These are phyloP conservation scores for Eutypella sp. DNA, from an alignment of 2,329 filamentous ascomycete species.

Conservation along the genomic window DNA sequence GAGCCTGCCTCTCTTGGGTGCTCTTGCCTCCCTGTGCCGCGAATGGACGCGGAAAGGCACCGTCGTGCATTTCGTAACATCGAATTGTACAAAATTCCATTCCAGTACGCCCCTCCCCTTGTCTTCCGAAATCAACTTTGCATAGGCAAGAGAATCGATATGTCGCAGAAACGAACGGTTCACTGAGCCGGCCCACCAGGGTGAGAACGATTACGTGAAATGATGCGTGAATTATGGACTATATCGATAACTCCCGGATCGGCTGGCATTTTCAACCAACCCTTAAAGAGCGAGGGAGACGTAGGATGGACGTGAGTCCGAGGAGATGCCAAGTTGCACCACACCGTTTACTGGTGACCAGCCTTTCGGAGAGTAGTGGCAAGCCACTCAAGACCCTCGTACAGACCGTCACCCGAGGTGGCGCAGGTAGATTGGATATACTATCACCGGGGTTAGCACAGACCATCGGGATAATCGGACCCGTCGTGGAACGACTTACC, in stretches of 20 bases:
- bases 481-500: slow-evolving; percentile 59
- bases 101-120: slow-evolving; percentile 30
- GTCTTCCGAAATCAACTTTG: slow-evolving; percentile 29
- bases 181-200: slow-evolving; percentile 22
- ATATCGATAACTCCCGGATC: slow-evolving; percentile 51
- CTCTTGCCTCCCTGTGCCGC: slow-evolving; percentile 13
- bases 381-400: slow-evolving; percentile 96
- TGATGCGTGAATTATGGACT: slow-evolving; percentile 42
- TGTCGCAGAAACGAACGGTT: slow-evolving; percentile 17
- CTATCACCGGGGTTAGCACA: slow-evolving; percentile 39
- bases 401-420: slow-evolving; percentile 98
- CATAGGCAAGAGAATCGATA: slow-evolving; percentile 13
- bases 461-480: not conserved
- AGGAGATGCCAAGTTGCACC: slow-evolving; percentile 29
- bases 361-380: slow-evolving; percentile 77
- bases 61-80: slow-evolving; percentile 28
- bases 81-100: slow-evolving; percentile 34
- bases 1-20: slow-evolving; percentile 5
- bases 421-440: slow-evolving; percentile 99
- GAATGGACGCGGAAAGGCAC: slow-evolving; percentile 19
- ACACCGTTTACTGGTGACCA: slow-evolving; percentile 53
- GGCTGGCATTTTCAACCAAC: slow-evolving; percentile 55
- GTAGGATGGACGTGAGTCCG: slow-evolving; percentile 37
- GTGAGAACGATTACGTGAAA: slow-evolving; percentile 21
- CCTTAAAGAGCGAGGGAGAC: slow-evolving; percentile 39